Evolutionary conservation across 345 rosid genomes (phyloP).

Genomic region (Geranium rotundifolium): DNA sequence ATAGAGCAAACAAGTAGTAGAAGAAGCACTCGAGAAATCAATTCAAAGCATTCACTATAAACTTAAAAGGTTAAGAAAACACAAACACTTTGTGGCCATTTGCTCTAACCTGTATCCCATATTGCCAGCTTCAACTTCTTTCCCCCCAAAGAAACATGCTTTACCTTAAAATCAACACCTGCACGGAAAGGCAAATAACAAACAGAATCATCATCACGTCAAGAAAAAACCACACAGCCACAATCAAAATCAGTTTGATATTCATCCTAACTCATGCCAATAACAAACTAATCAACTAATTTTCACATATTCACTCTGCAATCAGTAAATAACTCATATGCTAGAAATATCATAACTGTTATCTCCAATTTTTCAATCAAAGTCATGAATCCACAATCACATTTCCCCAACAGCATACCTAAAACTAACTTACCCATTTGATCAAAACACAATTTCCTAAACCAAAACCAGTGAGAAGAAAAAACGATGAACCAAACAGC

Average conservation of each 20-base stretch:
- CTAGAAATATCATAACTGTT: not conserved
- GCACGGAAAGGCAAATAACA: not conserved
- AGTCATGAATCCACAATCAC: not conserved
- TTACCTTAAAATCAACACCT: slow-evolving; percentile 97
- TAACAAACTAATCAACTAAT: no score
- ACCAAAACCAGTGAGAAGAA: not conserved
- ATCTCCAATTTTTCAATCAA: not conserved
- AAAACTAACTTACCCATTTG: not conserved
- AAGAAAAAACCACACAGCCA: not conserved
- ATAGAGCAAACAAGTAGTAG: not conserved
- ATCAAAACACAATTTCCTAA: not conserved
- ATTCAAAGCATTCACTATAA: not conserved
- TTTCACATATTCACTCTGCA: no score
- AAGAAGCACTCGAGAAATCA: not conserved
- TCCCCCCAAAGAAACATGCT: slow-evolving; percentile 61
- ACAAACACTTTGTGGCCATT: not conserved
- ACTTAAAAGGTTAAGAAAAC: no score
- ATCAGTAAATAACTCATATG: not conserved
- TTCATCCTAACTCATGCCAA: no score
- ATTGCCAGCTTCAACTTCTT: slow-evolving; percentile 89
- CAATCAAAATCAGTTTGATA: no score
- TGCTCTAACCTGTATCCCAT: slow-evolving; percentile 72
- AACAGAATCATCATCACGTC: slow-evolving; percentile 2
- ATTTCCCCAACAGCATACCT: not conserved
- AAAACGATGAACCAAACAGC: not conserved